Evolutionary conservation across 176 grass and related monocot species (phyloP), one percentile per base, ranked within the genome.

Genomic region (Urochloa ruziziensis): DNA sequence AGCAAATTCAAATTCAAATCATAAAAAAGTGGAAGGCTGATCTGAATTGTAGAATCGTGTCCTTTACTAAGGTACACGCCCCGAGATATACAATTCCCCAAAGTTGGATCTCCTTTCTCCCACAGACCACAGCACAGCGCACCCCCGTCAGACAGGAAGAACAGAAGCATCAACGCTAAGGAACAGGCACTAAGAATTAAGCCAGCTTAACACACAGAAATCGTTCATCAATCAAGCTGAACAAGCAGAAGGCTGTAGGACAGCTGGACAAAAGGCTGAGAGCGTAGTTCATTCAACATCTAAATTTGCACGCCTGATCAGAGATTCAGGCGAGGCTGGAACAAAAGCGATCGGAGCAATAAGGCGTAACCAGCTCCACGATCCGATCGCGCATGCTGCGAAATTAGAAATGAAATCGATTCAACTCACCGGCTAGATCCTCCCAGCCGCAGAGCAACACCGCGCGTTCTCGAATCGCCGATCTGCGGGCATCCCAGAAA

Each of bases 381-480:
- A 11, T 18, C 18, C 10, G 36, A 70, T 56, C 23, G 77, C 17
- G 56, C 12, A 23, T 28, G 43, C 2, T 13, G 4, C 29, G 34
- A 27, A 64, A 70, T 8, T 18, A 72, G 0, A 39, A 3, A 21
- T 10, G 2, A 9, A 67, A 51, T 34, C 6, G 48, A 48, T 11
- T 86, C 10, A 56, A 82, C 88, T 86, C 80, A 90, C 84, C 84
- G 67, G 69, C 67, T 71, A 83, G 74, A 74, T 86, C 88, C 84
- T 83, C 39, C 84, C 13, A 16, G 48, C 74, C 79, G 60, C 17
- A 90, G 67, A 75, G 67, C 25, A 27, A 27, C 58, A 44, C 29
- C n/a, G 39, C 79, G 65, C 48, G 59, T 30, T 62, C 36, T 73
- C 1, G 79, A 82, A 61, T 72, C 84, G 29, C 84, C 84, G 73